phyloP scores from a whole-genome alignment of 352 stramenopile species.

The Phytophthora nicotianae region DNA sequence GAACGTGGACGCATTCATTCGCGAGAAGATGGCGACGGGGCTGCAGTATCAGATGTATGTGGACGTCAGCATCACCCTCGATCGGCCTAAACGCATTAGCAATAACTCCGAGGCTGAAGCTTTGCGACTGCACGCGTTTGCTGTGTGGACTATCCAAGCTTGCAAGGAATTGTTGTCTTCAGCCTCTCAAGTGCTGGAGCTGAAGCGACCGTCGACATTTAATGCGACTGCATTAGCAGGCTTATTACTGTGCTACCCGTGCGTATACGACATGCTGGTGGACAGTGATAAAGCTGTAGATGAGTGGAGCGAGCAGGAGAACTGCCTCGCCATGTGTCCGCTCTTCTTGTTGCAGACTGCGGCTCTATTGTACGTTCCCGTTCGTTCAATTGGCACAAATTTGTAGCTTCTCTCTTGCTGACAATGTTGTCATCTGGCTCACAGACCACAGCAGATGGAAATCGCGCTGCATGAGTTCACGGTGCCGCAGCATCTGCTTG shows the following conservation, averaged over 20 bases:
- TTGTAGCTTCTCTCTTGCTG: slow-evolving; percentile 7
- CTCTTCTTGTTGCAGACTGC: slow-evolving; percentile 42
- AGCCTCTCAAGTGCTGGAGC: slow-evolving; percentile 25
- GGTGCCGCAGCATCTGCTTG: slow-evolving; percentile 46
- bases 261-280: slow-evolving; percentile 41
- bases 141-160: slow-evolving; percentile 13
- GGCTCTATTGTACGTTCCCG: slow-evolving; percentile 24
- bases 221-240: slow-evolving; percentile 45
- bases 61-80: slow-evolving; percentile 40
- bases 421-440: slow-evolving; percentile 13
- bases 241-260: slow-evolving; percentile 51
- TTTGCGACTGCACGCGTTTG: slow-evolving; percentile 14
- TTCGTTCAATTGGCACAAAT: slow-evolving; percentile 2
- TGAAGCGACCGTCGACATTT: slow-evolving; percentile 6
- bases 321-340: slow-evolving; percentile 60
- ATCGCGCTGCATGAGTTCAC: slow-evolving; percentile 58
- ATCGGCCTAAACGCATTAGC: slow-evolving; percentile 14
- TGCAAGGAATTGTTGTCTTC: slow-evolving; percentile 30
- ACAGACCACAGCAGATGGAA: slow-evolving; percentile 23
- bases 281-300: slow-evolving; percentile 1
- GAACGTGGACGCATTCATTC: slow-evolving; percentile 38
- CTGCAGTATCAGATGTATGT: slow-evolving; percentile 30
- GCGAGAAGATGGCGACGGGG: slow-evolving; percentile 37
- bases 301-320: slow-evolving; percentile 43
- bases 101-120: neutral